Percentiles rank a stretch among this genome's conserved stretches.
Evolutionary conservation across 164 flowering plant species (phyloP).

Genomic region (Amborella trichopoda): DNA sequence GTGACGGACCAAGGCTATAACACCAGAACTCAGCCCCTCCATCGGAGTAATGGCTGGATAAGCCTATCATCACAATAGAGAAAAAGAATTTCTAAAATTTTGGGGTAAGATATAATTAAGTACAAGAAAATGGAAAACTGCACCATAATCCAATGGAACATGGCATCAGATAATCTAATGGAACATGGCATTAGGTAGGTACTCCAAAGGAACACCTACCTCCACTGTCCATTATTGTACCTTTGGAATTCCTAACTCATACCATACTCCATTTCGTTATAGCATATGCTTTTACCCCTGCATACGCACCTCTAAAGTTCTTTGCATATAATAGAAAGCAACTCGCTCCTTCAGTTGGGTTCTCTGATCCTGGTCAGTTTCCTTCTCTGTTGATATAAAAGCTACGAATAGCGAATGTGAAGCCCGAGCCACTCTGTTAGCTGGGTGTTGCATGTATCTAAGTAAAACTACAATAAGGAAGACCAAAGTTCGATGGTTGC

Average conservation of each 20-base stretch:
- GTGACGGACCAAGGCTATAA: conserved; percentile 65
- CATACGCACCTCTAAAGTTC: conserved; percentile 65
- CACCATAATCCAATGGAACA: no score
- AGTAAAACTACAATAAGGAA: conserved; percentile 9
- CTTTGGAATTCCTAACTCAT: no score
- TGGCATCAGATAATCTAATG: no score
- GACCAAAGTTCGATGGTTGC: no score
- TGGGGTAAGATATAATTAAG: background rate
- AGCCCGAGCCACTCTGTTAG: conserved; percentile 68
- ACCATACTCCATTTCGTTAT: no score
- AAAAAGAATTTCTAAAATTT: background rate
- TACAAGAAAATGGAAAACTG: no score
- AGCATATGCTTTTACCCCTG: no score
- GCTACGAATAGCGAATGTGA: conserved; percentile 77
- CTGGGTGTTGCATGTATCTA: conserved; percentile 87
- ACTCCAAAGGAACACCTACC: no score
- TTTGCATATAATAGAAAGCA: conserved; percentile 67
- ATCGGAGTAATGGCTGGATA: conserved; percentile 83
- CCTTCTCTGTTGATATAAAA: conserved; percentile 65
- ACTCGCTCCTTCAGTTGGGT: conserved; percentile 61
- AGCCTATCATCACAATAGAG: conserved; percentile 32
- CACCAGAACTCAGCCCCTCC: conserved; percentile 91
- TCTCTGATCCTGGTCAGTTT: conserved; percentile 40
- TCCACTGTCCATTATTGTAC: no score
- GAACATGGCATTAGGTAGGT: no score